Evolutionary conservation across 495 filamentous ascomycete genomes (phyloP), one percentile per base, ranked within the genome.

Genomic region (Ascodesmis nigricans): DNA sequence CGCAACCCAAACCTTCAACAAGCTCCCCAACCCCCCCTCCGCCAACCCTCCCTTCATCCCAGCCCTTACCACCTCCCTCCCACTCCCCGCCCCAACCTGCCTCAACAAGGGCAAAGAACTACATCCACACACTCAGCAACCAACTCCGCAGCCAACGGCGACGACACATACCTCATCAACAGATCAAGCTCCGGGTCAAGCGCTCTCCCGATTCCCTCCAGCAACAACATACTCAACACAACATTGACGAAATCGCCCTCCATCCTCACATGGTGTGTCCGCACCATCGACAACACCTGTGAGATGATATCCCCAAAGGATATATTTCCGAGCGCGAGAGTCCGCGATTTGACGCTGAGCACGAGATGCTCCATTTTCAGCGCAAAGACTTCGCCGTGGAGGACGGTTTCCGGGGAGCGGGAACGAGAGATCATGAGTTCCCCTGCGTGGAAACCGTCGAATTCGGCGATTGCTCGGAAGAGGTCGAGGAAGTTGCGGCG

Each of bases 171-270:
- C 73, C 71, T 77, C 49, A 75, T 73, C 47, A 99, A 71, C 2
- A 99, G 59, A 55, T 99, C 90, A 16, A 93, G 55, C 22, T 80
- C 59, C 0, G 87, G 87, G 52, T 99, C 70, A 21, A 99, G 60
- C 40, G 58, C 75, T 27, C 90, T 64, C 0, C 90, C 90, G 40
- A 99, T 95, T 0, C 90, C 90, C 50, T 99, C 90, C 1, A 99
- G 61, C 1, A 99, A 61, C 23, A 99, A 61, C 31, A 93, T 92
- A 21, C 76, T 84, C 35, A 99, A 77, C 11, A 99, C 84, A 2
- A 99, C 87, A 48, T 99, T 99, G 35, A 95, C 84, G 54, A 93
- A 99, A 50, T 99, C 90, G 1, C 90, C 90, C 49, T 95, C 90
- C 21, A 99, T 66, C 5, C 90, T 66, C 1, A 99, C 90, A 48